Conservation (phyloP, 345 rosid species). For the Ceriops decandra region DNA sequence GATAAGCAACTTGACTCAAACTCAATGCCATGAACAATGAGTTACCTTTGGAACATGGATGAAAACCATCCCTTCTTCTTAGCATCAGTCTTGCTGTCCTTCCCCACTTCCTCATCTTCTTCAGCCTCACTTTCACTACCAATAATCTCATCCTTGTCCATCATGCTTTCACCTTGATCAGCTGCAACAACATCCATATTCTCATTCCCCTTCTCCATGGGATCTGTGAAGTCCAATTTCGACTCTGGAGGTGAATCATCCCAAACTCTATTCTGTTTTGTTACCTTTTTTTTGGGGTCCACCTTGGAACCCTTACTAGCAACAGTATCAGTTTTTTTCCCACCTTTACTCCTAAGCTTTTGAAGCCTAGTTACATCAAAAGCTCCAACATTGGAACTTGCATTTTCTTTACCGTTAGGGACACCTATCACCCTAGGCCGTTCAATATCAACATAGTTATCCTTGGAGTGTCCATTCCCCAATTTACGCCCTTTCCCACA, state of each 20-base stretch:
- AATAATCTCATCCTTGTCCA: conserved; percentile 87
- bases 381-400: conserved; percentile 58
- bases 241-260: conserved; percentile 66
- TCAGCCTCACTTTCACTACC: conserved; percentile 87
- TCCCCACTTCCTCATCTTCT: conserved; percentile 54
- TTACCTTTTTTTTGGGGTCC: conserved; percentile 70
- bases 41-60: conserved; percentile 90
- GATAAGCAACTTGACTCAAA: background rate
- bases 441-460: conserved; percentile 31
- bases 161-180: conserved; percentile 94
- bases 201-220: conserved; percentile 50
- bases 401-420: conserved; percentile 78
- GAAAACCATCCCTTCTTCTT: conserved; percentile 97
- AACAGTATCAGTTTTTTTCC: conserved; percentile 74
- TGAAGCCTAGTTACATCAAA: conserved; percentile 90
- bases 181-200: conserved; percentile 62
- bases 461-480: conserved; percentile 67
- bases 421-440: conserved; percentile 44
- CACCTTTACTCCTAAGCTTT: conserved; percentile 85
- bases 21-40: background rate
- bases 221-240: conserved; percentile 85
- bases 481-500: conserved; percentile 39
- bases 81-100: conserved; percentile 60
- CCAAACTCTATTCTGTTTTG: conserved; percentile 95
- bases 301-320: conserved; percentile 63